phyloP scores from a whole-genome alignment of 2,329 filamentous ascomycete genomes.

The Alternaria triticina region DNA sequence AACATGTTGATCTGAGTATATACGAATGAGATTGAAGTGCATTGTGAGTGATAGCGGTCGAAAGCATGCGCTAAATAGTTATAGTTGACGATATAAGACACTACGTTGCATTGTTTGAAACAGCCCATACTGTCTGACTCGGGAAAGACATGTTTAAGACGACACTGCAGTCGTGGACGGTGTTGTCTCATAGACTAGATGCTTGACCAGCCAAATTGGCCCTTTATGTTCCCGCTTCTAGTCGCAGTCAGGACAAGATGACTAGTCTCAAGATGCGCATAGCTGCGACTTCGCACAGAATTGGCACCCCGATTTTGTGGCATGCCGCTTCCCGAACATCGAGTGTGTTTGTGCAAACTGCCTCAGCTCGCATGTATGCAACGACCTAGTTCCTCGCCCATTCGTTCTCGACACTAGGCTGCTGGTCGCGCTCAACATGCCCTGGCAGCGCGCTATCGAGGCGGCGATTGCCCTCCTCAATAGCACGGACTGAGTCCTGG shows the following conservation, averaged over 20 bases:
- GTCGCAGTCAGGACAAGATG: not conserved
- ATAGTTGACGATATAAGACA: not conserved
- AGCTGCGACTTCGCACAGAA: not conserved
- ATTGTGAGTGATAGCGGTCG: not conserved
- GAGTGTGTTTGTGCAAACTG: not conserved
- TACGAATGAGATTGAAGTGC: not conserved
- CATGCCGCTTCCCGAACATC: not conserved
- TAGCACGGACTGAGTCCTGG: constrained; percentile 18
- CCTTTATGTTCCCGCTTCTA: not conserved
- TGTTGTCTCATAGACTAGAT: not conserved
- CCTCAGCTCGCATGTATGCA: not conserved
- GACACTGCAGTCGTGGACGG: not conserved
- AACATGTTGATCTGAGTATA: not conserved
- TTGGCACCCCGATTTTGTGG: not conserved
- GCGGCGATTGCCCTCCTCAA: constrained; percentile 26
- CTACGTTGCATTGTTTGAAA: not conserved
- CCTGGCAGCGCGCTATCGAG: constrained; percentile 26
- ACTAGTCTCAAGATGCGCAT: not conserved
- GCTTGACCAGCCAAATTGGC: not conserved
- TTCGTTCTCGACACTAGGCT: constrained; percentile 32
- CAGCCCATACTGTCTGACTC: not conserved
- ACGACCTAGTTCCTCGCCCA: constrained; percentile 25
- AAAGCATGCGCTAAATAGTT: not conserved
- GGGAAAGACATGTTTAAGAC: not conserved
- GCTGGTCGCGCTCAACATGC: constrained; percentile 21